Evolutionary conservation across 345 rosid genomes (phyloP).

Genomic region (Linum trigynum): DNA sequence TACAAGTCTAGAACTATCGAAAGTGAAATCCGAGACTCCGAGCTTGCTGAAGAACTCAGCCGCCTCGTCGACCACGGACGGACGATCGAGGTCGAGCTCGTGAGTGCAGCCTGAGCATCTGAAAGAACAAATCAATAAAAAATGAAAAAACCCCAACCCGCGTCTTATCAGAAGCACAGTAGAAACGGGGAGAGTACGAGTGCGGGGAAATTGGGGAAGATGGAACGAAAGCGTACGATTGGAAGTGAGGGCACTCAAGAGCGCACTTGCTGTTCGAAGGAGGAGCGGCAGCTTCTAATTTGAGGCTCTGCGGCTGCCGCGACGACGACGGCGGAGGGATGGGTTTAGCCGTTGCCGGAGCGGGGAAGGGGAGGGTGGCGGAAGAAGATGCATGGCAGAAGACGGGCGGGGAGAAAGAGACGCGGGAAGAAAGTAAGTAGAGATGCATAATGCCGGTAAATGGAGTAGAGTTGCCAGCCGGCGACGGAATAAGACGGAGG

Average conservation of each 20-base stretch:
- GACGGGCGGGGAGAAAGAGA: slow-evolving; percentile 30
- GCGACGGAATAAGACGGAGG: neutral
- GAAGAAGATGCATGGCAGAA: slow-evolving; percentile 40
- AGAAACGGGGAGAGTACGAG: neutral
- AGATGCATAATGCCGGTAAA: slow-evolving; percentile 34
- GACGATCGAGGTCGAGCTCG: slow-evolving; percentile 77
- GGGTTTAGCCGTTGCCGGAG: slow-evolving; percentile 16
- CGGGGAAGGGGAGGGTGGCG: slow-evolving; percentile 11
- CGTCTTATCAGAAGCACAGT: neutral
- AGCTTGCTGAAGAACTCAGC: slow-evolving; percentile 46
- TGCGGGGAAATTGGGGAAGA: neutral
- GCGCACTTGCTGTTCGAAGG: slow-evolving; percentile 38
- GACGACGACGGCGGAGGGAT: slow-evolving; percentile 12
- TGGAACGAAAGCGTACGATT: slow-evolving; percentile 34
- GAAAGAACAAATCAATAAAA: neutral
- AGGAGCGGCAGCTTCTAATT: slow-evolving; percentile 19
- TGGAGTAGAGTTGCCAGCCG: slow-evolving; percentile 6
- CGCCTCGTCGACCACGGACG: slow-evolving; percentile 62
- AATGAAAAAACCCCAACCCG: neutral
- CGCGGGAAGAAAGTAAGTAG: slow-evolving; percentile 32
- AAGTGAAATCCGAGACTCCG: slow-evolving; percentile 74
- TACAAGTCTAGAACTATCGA: slow-evolving; percentile 77
- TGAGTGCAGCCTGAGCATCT: slow-evolving; percentile 97
- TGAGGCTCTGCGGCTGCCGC: slow-evolving; percentile 11
- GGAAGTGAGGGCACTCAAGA: slow-evolving; percentile 75